Base-by-base conservation (phyloP, 2,329 filamentous ascomycete genomes). In the Botrytis medusae region DNA sequence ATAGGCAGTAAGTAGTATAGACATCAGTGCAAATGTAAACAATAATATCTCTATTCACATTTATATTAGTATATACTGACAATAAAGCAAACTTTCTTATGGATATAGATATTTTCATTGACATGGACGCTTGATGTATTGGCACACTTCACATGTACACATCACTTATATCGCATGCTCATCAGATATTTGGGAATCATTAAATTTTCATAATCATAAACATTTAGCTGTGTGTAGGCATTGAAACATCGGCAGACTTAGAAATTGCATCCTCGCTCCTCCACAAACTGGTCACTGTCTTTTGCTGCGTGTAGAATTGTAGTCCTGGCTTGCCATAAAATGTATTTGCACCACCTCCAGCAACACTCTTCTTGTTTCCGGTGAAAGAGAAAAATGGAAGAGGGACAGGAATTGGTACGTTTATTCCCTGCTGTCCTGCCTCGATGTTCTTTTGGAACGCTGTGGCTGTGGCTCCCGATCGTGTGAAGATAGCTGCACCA, bases 261-360 rank as follows among this genome's bases (percentile, higher is more conserved):
- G 90, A 91, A 67, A 96, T 88, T 0, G 94, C 95, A 84, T 98
- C 95, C 80, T 95, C 90, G 75, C 88, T 90, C 80, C 90, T 90
- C 96, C 96, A 99, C 82, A 97, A 84, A 77, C 93, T 92, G 71
- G 96, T 99, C 67, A 99, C 96, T 4, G 96, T 99, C 92, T 99
- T 98, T 81, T 93, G 89, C 85, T 98, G 96, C 4, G 96, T 99
- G 84, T 97, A 98, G 82, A 99, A 99, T 81, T 93, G 91, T 81
- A 99, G 84, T 37, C 95, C 96, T 0, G 94, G 93, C 83, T 93
- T 92, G 77, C 96, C 96, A 84, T 99, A 99, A 82, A 99, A 98
- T 25, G 94, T 97, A 84, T 89, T 97, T 54, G 93, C 92, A 75
- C 96, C 95, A 70, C 95, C 95, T 72, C 95, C 96, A 0, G 96